Conservation (phyloP, 257 asterid species). For the Lycium ferocissimum region DNA sequence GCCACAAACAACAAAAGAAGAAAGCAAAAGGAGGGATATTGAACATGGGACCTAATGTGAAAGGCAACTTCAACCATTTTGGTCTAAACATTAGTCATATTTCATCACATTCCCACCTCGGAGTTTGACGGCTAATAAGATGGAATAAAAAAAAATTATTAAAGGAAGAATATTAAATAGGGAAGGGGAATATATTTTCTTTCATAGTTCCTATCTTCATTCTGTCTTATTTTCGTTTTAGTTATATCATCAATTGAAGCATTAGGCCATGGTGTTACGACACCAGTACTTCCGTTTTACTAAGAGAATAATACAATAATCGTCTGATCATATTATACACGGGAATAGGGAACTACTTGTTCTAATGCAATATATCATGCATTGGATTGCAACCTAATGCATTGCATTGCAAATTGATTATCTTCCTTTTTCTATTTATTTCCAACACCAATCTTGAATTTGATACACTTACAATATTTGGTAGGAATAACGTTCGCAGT, state of each 20-base stretch:
- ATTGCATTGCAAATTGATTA: background rate
- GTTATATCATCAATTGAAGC: no score
- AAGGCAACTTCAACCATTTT: slow-evolving; percentile 29
- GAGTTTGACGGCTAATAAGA: background rate
- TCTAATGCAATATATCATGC: no score
- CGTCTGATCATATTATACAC: no score
- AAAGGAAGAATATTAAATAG: background rate
- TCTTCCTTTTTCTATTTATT: background rate
- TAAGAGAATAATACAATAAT: no score
- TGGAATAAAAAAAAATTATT: background rate
- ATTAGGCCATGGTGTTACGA: background rate
- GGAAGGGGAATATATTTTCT: background rate
- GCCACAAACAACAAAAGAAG: slow-evolving; percentile 31
- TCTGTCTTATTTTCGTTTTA: no score
- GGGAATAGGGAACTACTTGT: no score
- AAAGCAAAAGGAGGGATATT: slow-evolving; percentile 13
- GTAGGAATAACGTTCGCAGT: no score
- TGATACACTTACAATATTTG: background rate
- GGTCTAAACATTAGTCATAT: slow-evolving; percentile 8
- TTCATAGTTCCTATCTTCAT: no score
- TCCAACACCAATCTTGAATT: background rate
- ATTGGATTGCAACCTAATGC: no score
- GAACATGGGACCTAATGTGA: slow-evolving; percentile 30
- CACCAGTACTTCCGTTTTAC: background rate
- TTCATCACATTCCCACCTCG: background rate